These are phyloP conservation scores for Leavenworthia alabamica DNA, from an alignment of 345 rosid species.

Conservation along the genomic window DNA sequence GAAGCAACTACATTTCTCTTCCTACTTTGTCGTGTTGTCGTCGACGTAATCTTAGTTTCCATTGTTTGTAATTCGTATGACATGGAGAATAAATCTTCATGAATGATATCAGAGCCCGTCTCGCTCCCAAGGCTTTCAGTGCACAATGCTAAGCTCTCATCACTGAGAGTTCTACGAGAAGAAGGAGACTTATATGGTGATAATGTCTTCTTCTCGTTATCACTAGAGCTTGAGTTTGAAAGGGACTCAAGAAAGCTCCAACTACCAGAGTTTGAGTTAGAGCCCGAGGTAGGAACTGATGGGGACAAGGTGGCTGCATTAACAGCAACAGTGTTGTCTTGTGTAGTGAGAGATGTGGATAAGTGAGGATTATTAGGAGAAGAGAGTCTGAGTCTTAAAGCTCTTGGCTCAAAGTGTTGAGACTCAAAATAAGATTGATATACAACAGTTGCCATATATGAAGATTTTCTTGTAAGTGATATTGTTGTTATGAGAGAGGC, in stretches of 20 bases:
- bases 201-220: conserved; percentile 20
- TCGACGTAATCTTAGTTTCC: conserved; percentile 24
- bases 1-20: conserved; percentile 33
- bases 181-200: conserved; percentile 36
- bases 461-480: not conserved
- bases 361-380: conserved; percentile 35
- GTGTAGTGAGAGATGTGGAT: conserved; percentile 29
- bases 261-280: conserved; percentile 34
- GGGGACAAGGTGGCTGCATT: conserved; percentile 30
- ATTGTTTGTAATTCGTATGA: conserved; percentile 31
- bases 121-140: conserved; percentile 83
- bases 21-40: conserved; percentile 15
- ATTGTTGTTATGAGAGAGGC: not conserved
- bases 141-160: conserved; percentile 70
- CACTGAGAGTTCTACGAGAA: conserved; percentile 42
- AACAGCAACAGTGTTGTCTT: not conserved
- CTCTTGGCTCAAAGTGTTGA: conserved; percentile 45
- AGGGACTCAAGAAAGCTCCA: conserved; percentile 54
- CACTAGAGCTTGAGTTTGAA: conserved; percentile 17
- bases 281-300: conserved; percentile 18
- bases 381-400: conserved; percentile 52
- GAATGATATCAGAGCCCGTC: conserved; percentile 53
- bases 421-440: conserved; percentile 59
- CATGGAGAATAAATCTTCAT: conserved; percentile 29
- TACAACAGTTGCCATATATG: conserved; percentile 59